Conservation (phyloP, 2,329 filamentous ascomycete genomes). For the Reticulascus tulasneorum region DNA sequence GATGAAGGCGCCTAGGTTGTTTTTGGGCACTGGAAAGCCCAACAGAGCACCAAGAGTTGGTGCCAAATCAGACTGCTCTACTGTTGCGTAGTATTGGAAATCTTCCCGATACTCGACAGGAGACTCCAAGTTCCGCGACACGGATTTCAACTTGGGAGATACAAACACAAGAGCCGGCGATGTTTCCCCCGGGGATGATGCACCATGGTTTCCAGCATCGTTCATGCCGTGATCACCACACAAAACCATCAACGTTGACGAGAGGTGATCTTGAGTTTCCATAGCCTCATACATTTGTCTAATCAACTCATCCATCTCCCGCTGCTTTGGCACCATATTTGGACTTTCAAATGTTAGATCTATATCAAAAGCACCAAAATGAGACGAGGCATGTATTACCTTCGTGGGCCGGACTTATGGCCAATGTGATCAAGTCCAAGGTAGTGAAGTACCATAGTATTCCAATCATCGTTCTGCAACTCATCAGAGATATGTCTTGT, state of each 20-base stretch:
- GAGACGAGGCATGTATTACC: constrained; percentile 39
- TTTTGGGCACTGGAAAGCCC: constrained; percentile 82
- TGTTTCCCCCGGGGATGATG: constrained; percentile 89
- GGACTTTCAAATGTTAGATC: constrained; percentile 47
- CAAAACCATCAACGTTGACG: constrained; percentile 77
- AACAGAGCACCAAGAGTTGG: constrained; percentile 84
- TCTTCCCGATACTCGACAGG: constrained; percentile 62
- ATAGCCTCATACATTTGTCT: constrained; percentile 73
- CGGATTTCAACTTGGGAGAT: constrained; percentile 69
- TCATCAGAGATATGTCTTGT: constrained; percentile 82
- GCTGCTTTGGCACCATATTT: constrained; percentile 90
- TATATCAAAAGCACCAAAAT: background rate
- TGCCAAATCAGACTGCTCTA: constrained; percentile 94
- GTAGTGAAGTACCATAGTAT: constrained; percentile 91
- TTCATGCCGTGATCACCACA: constrained; percentile 99
- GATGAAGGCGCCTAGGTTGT: constrained; percentile 86
- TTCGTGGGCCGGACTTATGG: constrained; percentile 87
- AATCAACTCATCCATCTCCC: constrained; percentile 87
- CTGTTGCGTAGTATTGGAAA: constrained; percentile 76
- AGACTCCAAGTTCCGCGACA: constrained; percentile 39
- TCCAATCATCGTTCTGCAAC: constrained; percentile 77
- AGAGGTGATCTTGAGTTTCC: constrained; percentile 63
- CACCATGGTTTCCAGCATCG: constrained; percentile 93
- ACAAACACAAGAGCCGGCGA: constrained; percentile 89
- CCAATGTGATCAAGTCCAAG: constrained; percentile 96